Conservation (phyloP, 495 filamentous ascomycete genomes). For the Penicillium dipodomyicola region DNA sequence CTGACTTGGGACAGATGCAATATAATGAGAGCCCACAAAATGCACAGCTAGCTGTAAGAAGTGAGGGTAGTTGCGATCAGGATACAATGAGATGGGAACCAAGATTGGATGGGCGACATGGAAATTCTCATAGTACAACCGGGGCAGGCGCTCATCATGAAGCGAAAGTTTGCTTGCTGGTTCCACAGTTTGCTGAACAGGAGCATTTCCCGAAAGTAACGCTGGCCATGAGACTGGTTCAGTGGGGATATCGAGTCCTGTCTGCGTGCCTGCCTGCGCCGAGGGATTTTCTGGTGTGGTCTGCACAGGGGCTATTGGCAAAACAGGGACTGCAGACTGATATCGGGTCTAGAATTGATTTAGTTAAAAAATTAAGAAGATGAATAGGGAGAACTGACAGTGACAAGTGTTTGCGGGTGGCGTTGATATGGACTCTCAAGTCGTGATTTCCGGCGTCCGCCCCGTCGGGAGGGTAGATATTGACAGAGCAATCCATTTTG, state of each 20-base stretch:
- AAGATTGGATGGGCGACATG: conserved; percentile 42
- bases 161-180: conserved; percentile 19
- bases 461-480: conserved; percentile 41
- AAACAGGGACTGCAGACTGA: conserved; percentile 5
- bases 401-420: conserved; percentile 14
- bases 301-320: conserved; percentile 11
- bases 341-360: conserved; percentile 1
- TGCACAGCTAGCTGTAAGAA: conserved; percentile 38
- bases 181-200: conserved; percentile 14
- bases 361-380: not conserved
- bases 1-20: conserved; percentile 21
- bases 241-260: conserved; percentile 14
- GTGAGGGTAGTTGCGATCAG: conserved; percentile 36
- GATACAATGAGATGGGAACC: conserved; percentile 33
- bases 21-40: conserved; percentile 41
- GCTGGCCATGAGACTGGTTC: conserved; percentile 29
- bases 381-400: conserved; percentile 9
- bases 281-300: conserved; percentile 22
- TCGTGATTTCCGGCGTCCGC: conserved; percentile 35
- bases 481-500: conserved; percentile 31
- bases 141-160: conserved; percentile 35
- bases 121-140: conserved; percentile 43
- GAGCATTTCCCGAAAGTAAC: conserved; percentile 16
- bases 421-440: conserved; percentile 19
- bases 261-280: conserved; percentile 10